A percentile compares a stretch with the other conserved stretches of the same genome.
Evolutionary conservation across 2,329 filamentous ascomycete species (phyloP).

Genomic region (Uncinocarpus reesii): DNA sequence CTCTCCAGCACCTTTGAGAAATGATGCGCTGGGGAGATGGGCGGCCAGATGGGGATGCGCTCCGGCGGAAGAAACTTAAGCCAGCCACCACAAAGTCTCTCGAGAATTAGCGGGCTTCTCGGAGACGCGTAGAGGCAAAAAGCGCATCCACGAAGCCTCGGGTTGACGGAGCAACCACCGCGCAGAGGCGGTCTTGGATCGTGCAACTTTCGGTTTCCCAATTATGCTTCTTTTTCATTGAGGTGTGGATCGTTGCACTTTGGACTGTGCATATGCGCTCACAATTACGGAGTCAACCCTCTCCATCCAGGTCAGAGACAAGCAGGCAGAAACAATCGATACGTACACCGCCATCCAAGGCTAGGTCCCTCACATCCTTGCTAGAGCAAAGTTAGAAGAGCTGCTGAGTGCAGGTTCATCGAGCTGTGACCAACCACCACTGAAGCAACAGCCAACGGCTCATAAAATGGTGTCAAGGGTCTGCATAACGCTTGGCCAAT

Average conservation of each 20-base stretch:
- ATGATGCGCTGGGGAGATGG: no score
- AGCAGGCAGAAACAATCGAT: slow-evolving; percentile 1
- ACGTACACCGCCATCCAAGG: background rate
- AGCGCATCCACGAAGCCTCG: background rate
- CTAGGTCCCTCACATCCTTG: background rate
- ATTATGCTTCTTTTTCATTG: background rate
- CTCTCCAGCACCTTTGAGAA: no score
- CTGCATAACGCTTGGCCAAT: background rate
- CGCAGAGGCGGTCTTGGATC: background rate
- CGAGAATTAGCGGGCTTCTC: background rate
- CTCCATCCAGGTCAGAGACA: background rate
- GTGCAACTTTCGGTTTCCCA: background rate
- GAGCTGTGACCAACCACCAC: slow-evolving; percentile 7
- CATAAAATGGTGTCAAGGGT: background rate
- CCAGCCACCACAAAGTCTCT: slow-evolving; percentile 3
- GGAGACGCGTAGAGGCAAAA: background rate
- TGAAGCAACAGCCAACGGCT: background rate
- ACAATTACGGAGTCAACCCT: background rate
- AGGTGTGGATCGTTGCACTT: background rate
- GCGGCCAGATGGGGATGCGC: no score
- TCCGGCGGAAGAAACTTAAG: background rate
- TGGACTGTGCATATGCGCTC: background rate
- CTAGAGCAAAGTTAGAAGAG: background rate
- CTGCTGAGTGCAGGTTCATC: background rate
- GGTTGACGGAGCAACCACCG: slow-evolving; percentile 9